Base-by-base conservation (phyloP, 345 rosid genomes). In the Clausena lansium region DNA sequence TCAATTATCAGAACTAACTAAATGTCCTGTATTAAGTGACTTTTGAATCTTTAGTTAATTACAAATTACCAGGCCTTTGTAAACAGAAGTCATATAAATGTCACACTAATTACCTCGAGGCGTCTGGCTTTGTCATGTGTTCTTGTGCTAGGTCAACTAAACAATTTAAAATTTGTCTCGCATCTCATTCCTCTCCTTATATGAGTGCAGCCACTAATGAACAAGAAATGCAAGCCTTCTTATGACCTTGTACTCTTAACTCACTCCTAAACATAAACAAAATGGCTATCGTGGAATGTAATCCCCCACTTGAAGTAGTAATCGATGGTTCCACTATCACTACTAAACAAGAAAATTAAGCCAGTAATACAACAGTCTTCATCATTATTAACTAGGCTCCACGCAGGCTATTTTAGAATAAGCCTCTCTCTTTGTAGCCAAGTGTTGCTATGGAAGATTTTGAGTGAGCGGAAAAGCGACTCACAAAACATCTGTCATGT, bases 381-480 rank as follows among this genome's bases (percentile, higher is more conserved):
- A 25, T 84, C 80, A 25, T 72, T 87, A 71, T 66, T 87, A 67
- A 75, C 84, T 6, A 76, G 77, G 65, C 55, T 86, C 35, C 83
- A 89, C 38, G 88, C 89, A 14, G 90, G 90, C 13, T 80, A 84
- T 76, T 89, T 89, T 77, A 66, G 84, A 64, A 80, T 87, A 63
- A 81, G 81, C 74, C 70, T 84, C 35, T 87, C 90, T 32, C 71
- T 87, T 10, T 78, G 80, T 7, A 47, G 70, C 80, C 86, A 84
- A 64, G 89, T 88, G 65, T 33, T 86, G 62, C 83, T 84, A 50
- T 86, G 89, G 90, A 89, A 84, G 84, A 72, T 74, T 70, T 80
- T 81, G 52, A 74, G 73, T 2, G 58, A 77, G 35, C 77, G 78
- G n/a, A 55, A 74, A 6, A 71, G 69, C 32, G 38, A 52, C 35